Conservation (phyloP, 2,329 filamentous ascomycete genomes). For the Colletotrichum nymphaeae region DNA sequence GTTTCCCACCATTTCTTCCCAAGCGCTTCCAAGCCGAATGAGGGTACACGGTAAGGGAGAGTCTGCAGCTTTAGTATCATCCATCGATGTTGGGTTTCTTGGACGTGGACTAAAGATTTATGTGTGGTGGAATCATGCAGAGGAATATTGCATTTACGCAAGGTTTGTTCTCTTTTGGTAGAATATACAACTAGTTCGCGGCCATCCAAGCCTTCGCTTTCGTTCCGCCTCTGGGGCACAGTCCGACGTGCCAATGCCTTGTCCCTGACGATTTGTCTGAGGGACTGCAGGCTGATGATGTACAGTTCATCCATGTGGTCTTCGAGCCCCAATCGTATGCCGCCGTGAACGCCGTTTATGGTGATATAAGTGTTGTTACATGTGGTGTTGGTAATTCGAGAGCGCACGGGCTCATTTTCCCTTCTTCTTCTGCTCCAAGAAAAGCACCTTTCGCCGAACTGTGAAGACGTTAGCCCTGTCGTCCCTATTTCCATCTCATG, state of each 20-base stretch:
- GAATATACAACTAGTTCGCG: slow-evolving; percentile 26
- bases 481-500: background rate
- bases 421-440: slow-evolving; percentile 91
- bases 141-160: background rate
- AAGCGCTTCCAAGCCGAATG: background rate
- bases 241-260: background rate
- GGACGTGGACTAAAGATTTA: background rate
- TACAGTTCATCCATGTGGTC: slow-evolving; percentile 12
- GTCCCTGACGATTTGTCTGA: background rate
- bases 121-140: background rate
- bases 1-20: slow-evolving; percentile 9
- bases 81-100: background rate
- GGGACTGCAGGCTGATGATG: background rate
- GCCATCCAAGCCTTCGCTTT: background rate
- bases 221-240: background rate
- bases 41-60: background rate
- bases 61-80: background rate
- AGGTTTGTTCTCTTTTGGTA: slow-evolving; percentile 4
- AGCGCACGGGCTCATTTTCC: slow-evolving; percentile 58
- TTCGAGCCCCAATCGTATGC: slow-evolving; percentile 28
- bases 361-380: slow-evolving; percentile 37
- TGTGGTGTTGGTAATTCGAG: background rate
- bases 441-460: slow-evolving; percentile 96
- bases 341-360: slow-evolving; percentile 36
- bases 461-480: slow-evolving; percentile 27